phyloP scores from a whole-genome alignment of 1,284 basidiomycete species.

The Laetiporus sulphureus region DNA sequence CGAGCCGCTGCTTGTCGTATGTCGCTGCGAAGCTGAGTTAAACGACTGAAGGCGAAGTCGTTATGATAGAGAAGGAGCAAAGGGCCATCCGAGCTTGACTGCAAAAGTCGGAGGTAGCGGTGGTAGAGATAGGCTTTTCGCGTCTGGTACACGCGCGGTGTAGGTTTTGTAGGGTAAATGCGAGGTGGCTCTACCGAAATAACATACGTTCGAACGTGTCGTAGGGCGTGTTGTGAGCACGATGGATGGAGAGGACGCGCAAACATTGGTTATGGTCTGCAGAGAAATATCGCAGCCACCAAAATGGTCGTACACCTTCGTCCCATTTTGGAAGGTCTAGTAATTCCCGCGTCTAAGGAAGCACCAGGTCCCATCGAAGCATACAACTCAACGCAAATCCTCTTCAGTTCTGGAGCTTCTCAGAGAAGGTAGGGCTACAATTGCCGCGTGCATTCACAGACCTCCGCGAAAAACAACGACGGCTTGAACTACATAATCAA shows the following conservation, averaged over 20 bases:
- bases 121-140: constrained; percentile 72
- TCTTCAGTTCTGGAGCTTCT: too few relatives aligned
- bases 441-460: too few relatives aligned
- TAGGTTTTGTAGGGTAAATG: constrained; percentile 42
- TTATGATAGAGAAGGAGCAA: constrained; percentile 67
- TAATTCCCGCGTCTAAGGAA: too few relatives aligned
- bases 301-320: background rate
- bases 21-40: constrained; percentile 61
- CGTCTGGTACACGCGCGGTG: constrained; percentile 57
- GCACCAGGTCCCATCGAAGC: too few relatives aligned
- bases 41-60: constrained; percentile 57
- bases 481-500: too few relatives aligned
- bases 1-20: constrained; percentile 45
- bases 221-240: constrained; percentile 8
- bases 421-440: too few relatives aligned
- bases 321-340: constrained; percentile 4
- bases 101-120: constrained; percentile 63
- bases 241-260: constrained; percentile 10
- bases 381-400: too few relatives aligned
- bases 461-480: too few relatives aligned
- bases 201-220: constrained; percentile 29
- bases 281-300: background rate
- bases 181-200: constrained; percentile 53
- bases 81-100: constrained; percentile 44
- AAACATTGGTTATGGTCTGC: constrained; percentile 5